A percentile compares a stretch with the other conserved stretches of the same genome.
Evolutionary conservation across 2,329 filamentous ascomycete genomes (phyloP).

Genomic region (Phialophora macrospora): DNA sequence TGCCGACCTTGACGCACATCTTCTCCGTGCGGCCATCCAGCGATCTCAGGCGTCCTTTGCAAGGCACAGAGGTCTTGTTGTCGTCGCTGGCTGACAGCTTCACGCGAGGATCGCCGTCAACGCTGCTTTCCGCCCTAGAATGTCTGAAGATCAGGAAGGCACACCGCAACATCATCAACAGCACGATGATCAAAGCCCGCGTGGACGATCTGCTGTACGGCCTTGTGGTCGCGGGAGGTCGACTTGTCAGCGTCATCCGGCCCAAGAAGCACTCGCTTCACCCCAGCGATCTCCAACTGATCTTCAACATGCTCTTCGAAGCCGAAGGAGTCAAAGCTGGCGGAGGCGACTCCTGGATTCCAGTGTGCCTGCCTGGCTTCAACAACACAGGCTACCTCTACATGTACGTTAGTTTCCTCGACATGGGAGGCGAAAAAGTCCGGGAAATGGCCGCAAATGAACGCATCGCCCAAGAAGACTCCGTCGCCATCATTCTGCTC

Average conservation of each 20-base stretch:
- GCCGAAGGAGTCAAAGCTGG: constrained; percentile 88
- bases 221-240: constrained; percentile 87
- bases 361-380: constrained; percentile 92
- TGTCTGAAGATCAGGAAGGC: constrained; percentile 91
- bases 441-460: constrained; percentile 49
- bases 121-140: constrained; percentile 85
- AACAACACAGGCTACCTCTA: constrained; percentile 96
- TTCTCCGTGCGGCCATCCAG: constrained; percentile 92
- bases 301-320: constrained; percentile 99
- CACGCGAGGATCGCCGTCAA: constrained; percentile 86
- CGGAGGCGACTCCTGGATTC: constrained; percentile 97
- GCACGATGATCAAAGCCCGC: constrained; percentile 77
- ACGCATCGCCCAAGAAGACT: constrained; percentile 62
- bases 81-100: constrained; percentile 94
- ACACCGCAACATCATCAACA: constrained; percentile 84
- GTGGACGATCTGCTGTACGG: constrained; percentile 85
- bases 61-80: constrained; percentile 88
- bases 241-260: constrained; percentile 90
- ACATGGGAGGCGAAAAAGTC: constrained; percentile 59
- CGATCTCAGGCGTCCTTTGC: constrained; percentile 83
- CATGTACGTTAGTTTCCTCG: constrained; percentile 98
- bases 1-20: constrained; percentile 82
- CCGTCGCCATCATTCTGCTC: constrained; percentile 88
- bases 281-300: constrained; percentile 90
- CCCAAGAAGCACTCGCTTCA: constrained; percentile 95